Base-by-base conservation (phyloP, 176 grass and related monocot genomes). In the Avena eriantha region DNA sequence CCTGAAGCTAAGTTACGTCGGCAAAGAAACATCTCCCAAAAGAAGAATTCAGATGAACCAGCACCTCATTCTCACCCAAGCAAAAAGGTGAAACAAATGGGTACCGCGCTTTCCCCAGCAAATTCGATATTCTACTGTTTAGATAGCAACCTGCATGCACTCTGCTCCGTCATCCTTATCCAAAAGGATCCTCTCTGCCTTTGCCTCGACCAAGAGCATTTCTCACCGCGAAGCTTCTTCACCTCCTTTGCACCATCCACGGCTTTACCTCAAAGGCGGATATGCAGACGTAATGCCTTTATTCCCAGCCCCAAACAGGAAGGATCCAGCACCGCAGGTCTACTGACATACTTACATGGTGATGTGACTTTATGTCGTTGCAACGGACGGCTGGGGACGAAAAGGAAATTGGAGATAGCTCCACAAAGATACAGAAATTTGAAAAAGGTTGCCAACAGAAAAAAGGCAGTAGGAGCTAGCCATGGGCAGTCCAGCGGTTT, bases 111-210 rank as follows among this genome's bases (percentile, higher is more conserved):
- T 74, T 57, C 35, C 35, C 23, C 3, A 16, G 33, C 47, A 82
- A 22, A 64, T 71, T 77, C 78, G 61, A 90, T 79, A 73, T 83
- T 90, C 84, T 29, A 76, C 48, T 0, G 73, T 29, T 29, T 15
- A 35, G 56, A 83, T 9, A 66, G 66, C 84, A n/a, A 66, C 41
- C 0, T 15, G 60, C 47, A 33, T 15, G 60, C 47, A 33, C 84
- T 22, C 5, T 64, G 71, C 83, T 23, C 9, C 66, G 79, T 53
- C 74, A 87, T 84, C 85, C 89, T 87, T 87, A 91, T 91, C 89
- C 64, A 46, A 14, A 26, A 78, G 53, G 21, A 1, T 69, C 3
- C 68, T 36, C 50, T 53, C 50, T 15, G 14, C 50, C 15, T 84
- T 45, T 56, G 2, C 46, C 80, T 78, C 58, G 10, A 3, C 46